A percentile compares a stretch with the other conserved stretches of the same genome.
Conservation (phyloP, 768 basidiomycete genomes). For the Pulveroboletus sp. region DNA sequence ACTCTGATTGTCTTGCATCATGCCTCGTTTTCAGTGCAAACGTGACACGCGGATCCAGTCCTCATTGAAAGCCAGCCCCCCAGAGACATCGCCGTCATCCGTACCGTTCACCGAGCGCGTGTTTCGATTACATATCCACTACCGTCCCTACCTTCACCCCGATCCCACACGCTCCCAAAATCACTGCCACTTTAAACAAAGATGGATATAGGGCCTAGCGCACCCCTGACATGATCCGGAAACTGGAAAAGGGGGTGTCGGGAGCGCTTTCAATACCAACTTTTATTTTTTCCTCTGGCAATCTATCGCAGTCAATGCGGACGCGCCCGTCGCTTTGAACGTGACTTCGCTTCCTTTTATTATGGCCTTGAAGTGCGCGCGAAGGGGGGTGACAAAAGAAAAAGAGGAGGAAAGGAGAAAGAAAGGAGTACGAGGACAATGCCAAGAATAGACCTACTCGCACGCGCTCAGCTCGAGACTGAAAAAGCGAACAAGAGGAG, state of each 20-base stretch:
- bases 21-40: neutral
- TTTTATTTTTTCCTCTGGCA: too few relatives aligned
- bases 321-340: neutral
- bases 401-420: too few relatives aligned
- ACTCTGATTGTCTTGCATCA: neutral
- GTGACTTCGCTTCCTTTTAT: neutral
- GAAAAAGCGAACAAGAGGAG: too few relatives aligned
- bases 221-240: neutral
- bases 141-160: neutral
- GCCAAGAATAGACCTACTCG: too few relatives aligned
- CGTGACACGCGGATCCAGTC: neutral
- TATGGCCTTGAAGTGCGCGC: neutral
- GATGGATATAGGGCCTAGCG: neutral
- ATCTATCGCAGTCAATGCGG: neutral
- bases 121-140: neutral
- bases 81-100: neutral
- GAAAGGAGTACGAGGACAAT: too few relatives aligned
- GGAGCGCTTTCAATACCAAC: neutral
- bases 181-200: neutral
- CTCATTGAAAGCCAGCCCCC: neutral
- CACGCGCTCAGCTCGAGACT: too few relatives aligned
- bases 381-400: too few relatives aligned
- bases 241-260: neutral
- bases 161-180: neutral
- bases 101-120: neutral